Conservation (phyloP, 352 stramenopile species). For the Thalassiosira livingstoniorum region DNA sequence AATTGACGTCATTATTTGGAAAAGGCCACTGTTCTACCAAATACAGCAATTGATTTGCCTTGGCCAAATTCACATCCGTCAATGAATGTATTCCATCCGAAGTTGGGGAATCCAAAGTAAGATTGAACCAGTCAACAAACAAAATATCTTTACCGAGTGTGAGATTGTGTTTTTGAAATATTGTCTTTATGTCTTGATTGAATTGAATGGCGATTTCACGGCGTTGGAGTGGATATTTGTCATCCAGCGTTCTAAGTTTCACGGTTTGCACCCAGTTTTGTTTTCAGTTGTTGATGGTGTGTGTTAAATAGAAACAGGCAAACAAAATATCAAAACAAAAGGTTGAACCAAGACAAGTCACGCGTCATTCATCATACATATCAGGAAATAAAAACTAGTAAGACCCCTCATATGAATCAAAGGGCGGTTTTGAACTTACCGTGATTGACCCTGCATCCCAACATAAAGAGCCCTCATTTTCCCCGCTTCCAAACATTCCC, state of each 20-base stretch:
- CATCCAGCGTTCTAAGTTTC: background rate
- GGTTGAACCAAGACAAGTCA: too few relatives aligned
- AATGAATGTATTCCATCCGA: constrained; percentile 19
- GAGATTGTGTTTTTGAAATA: background rate
- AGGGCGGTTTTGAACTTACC: too few relatives aligned
- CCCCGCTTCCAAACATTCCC: background rate
- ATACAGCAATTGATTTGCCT: constrained; percentile 15
- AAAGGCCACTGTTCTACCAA: constrained; percentile 6
- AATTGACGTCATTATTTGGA: too few relatives aligned
- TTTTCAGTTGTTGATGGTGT: too few relatives aligned
- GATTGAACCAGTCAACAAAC: constrained; percentile 28
- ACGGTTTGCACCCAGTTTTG: too few relatives aligned
- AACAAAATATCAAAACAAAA: too few relatives aligned
- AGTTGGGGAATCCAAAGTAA: constrained; percentile 21
- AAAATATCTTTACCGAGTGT: constrained; percentile 6
- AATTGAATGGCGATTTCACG: constrained; percentile 8
- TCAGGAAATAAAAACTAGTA: too few relatives aligned
- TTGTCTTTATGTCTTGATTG: constrained; percentile 16
- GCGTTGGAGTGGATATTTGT: background rate
- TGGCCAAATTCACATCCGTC: constrained; percentile 13
- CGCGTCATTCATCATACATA: too few relatives aligned
- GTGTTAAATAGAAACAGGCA: too few relatives aligned
- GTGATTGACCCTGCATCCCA: constrained; percentile 4
- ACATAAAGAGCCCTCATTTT: constrained; percentile 15
- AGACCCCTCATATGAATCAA: too few relatives aligned